Percentiles rank a stretch among this genome's conserved stretches.
Conservation (phyloP, 2,329 filamentous ascomycete species). For the Sporothrix variecibatus region DNA sequence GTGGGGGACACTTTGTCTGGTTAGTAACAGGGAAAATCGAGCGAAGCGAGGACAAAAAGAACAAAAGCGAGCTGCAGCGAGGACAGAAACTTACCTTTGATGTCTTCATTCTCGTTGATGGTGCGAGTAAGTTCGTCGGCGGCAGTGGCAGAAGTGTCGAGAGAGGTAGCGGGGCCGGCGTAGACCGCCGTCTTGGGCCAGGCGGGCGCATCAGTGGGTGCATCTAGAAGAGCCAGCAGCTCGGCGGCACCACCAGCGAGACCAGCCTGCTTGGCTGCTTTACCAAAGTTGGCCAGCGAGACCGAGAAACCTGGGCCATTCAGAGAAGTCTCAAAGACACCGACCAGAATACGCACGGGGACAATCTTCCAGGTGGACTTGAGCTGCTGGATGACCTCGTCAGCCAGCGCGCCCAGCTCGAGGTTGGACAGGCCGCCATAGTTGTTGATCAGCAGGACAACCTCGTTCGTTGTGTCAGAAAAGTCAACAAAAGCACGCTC, state of each 20-base stretch:
- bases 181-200: conserved; percentile 2
- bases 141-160: conserved; percentile 45
- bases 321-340: conserved; percentile 70
- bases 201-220: conserved; percentile 35
- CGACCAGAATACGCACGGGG: conserved; percentile 58
- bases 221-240: conserved; percentile 64
- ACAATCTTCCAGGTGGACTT: conserved; percentile 49
- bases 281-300: conserved; percentile 62
- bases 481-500: conserved; percentile 54
- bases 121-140: background rate
- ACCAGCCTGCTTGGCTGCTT: conserved; percentile 42
- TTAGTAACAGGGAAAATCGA: background rate
- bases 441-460: conserved; percentile 58
- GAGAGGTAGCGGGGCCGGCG: conserved; percentile 51
- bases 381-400: conserved; percentile 56
- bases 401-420: conserved; percentile 56
- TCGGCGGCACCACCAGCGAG: conserved; percentile 51
- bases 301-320: conserved; percentile 72
- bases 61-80: background rate
- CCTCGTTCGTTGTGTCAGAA: conserved; percentile 46
- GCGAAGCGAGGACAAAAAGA: background rate
- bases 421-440: conserved; percentile 61
- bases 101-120: background rate
- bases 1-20: conserved; percentile 35
- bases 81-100: background rate